Base-by-base conservation (phyloP, 441 rosid species). In the Pelargonium myrrhifolium region DNA sequence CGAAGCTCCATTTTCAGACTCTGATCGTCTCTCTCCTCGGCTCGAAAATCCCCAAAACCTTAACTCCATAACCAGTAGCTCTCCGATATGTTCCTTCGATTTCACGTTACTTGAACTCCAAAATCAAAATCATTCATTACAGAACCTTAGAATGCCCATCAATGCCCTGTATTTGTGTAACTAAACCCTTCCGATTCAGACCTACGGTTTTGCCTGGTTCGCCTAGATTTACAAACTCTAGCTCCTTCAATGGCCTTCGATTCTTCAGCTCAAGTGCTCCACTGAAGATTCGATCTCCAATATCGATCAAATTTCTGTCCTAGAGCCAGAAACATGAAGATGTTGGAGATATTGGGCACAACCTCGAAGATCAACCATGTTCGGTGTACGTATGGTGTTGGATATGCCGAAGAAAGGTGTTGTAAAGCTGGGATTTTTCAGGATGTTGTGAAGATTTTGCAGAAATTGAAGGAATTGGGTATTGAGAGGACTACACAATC, bases 351-450 rank as follows among this genome's bases (percentile, higher is more conserved):
- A 68, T 62, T 93, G 6, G 93, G 98, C 35, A 71, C 83, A 64
- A 90, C 82, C 40, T 74, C 79, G 0, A 93, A 84, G 86, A 84
- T 93, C 26, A 90, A 93, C 61, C 93, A 90, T 49, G 96, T 96
- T 4, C 80, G 94, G 9, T 89, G 97, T 73, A 90, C 2, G 2
- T 24, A 24, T 89, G 71, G 72, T 93, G 17, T 43, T 90, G 31
- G 97, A 93, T 53, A 93, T 93, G 98, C 97, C 98, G 3, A 83
- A 84, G 59, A 93, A 89, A 70, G 90, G 97, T 21, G 81, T 87
- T 45, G 78, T 77, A 78, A 77, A 72, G 89, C 89, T 0, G 97
- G 98, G 3, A 87, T 93, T 6, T 94, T 93, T 78, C 97, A 90
- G 69, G 93, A 90, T 77, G 85, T 94, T 76, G 96, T 93, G 59